phyloP scores from a whole-genome alignment of 495 filamentous ascomycete species.

The Amphirosellinia nigrospora region DNA sequence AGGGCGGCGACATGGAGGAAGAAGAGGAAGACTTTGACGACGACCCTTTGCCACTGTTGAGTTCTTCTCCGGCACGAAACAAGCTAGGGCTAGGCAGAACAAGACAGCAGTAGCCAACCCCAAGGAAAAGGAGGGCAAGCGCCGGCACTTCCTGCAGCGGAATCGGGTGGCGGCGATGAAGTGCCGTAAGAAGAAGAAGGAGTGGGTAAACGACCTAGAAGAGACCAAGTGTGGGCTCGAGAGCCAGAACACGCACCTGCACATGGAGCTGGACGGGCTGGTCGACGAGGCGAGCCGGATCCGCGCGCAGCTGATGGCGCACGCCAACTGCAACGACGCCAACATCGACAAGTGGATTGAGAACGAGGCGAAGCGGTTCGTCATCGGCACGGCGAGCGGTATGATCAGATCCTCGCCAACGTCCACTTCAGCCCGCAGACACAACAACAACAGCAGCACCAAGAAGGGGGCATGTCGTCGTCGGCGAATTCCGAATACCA shows the following conservation, averaged over 20 bases:
- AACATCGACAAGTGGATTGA: conserved; percentile 56
- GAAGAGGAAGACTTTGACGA: conserved; percentile 12
- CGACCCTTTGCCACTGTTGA: not conserved
- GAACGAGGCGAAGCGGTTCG: conserved; percentile 50
- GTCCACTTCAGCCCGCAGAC: conserved; percentile 22
- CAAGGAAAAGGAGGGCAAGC: conserved; percentile 38
- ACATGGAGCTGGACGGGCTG: conserved; percentile 47
- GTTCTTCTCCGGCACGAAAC: not conserved
- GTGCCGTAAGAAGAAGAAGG: conserved; percentile 87
- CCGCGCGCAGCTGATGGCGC: conserved; percentile 64
- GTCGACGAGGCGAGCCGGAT: conserved; percentile 56
- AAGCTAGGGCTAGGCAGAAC: conserved; percentile 13
- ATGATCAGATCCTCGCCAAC: conserved; percentile 40
- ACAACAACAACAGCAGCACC: not conserved
- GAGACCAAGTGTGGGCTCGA: conserved; percentile 50
- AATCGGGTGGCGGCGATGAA: conserved; percentile 87
- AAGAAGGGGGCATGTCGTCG: conserved; percentile 26
- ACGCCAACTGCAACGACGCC: conserved; percentile 63
- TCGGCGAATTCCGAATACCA: conserved; percentile 14
- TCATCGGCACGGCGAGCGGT: conserved; percentile 42
- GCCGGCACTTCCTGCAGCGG: conserved; percentile 69
- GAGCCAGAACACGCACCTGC: conserved; percentile 41
- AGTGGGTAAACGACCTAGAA: conserved; percentile 68
- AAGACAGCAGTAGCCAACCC: not conserved
- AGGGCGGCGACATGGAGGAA: not conserved